A percentile compares a stretch with the other conserved stretches of the same genome.
phyloP scores from a whole-genome alignment of 495 filamentous ascomycete species.

The Daldinia childiae region DNA sequence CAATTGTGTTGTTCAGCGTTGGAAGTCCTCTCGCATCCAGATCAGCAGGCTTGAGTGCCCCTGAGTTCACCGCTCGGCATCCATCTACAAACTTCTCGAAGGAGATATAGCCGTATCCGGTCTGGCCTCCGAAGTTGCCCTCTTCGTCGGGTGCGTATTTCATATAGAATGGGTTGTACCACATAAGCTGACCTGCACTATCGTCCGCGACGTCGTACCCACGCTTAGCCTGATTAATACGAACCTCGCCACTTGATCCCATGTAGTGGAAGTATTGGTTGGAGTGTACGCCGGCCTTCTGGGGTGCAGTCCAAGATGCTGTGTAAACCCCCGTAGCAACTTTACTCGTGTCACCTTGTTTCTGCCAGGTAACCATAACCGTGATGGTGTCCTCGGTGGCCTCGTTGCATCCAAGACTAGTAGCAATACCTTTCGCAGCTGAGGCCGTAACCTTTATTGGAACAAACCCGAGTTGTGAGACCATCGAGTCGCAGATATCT shows the following conservation, averaged over 20 bases:
- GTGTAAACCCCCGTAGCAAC: constrained; percentile 92
- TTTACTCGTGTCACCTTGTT: constrained; percentile 70
- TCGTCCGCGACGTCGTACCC: constrained; percentile 95
- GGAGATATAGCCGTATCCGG: constrained; percentile 88
- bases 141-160: constrained; percentile 94
- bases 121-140: constrained; percentile 91
- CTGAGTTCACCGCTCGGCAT: constrained; percentile 78
- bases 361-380: constrained; percentile 85
- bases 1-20: constrained; percentile 87
- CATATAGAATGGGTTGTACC: constrained; percentile 98
- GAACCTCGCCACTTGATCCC: constrained; percentile 82
- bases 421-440: constrained; percentile 73
- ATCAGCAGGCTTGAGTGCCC: constrained; percentile 72
- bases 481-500: constrained; percentile 91
- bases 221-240: constrained; percentile 91
- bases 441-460: constrained; percentile 83
- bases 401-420: constrained; percentile 78
- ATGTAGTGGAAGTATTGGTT: constrained; percentile 98
- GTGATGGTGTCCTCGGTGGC: constrained; percentile 94
- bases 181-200: constrained; percentile 69
- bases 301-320: constrained; percentile 92
- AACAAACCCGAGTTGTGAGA: constrained; percentile 70
- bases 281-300: constrained; percentile 88
- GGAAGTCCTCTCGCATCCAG: constrained; percentile 83
- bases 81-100: constrained; percentile 97